phyloP scores from a whole-genome alignment of 116 monocot genomes.

The Cymodocea nodosa region DNA sequence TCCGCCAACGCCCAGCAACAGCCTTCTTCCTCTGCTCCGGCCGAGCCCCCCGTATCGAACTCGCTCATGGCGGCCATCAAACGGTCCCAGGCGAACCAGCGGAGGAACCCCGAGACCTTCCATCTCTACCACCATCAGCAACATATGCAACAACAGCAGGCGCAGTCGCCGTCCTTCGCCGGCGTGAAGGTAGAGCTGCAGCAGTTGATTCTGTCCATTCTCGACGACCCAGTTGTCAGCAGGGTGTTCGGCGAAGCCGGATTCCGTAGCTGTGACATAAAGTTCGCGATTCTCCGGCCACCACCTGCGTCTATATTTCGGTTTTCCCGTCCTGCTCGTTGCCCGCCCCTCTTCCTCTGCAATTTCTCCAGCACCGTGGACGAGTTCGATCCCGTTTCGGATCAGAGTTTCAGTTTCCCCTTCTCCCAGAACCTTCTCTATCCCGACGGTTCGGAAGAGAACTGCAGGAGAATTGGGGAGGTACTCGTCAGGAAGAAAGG shows the following conservation, averaged over 20 bases:
- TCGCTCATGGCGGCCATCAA: slow-evolving; percentile 97
- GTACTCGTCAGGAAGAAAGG: slow-evolving; percentile 26
- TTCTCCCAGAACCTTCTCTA: slow-evolving; percentile 6
- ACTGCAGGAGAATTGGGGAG: slow-evolving; percentile 62
- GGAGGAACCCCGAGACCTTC: slow-evolving; percentile 84
- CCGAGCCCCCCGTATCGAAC: slow-evolving; percentile 76
- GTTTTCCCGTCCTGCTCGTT: slow-evolving; percentile 15
- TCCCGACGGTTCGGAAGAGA: slow-evolving; percentile 38
- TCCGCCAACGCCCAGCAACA: not conserved
- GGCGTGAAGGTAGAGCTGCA: slow-evolving; percentile 87
- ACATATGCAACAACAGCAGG: slow-evolving; percentile 31
- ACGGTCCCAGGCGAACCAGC: slow-evolving; percentile 92
- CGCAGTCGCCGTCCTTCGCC: slow-evolving; percentile 25
- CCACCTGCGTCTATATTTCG: slow-evolving; percentile 16
- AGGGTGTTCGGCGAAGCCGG: slow-evolving; percentile 92
- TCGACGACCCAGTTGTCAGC: slow-evolving; percentile 94
- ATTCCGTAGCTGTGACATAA: slow-evolving; percentile 83
- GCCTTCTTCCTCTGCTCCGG: not conserved
- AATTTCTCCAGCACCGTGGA: slow-evolving; percentile 18
- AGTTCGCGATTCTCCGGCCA: slow-evolving; percentile 70
- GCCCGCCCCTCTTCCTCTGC: slow-evolving; percentile 26
- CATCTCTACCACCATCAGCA: slow-evolving; percentile 52
- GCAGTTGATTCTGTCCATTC: slow-evolving; percentile 81
- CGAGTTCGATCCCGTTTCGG: slow-evolving; percentile 2
- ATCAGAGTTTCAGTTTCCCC: slow-evolving; percentile 9